Evolutionary conservation across 2,329 filamentous ascomycete genomes (phyloP).

Genomic region (Raffaelea albimanens): DNA sequence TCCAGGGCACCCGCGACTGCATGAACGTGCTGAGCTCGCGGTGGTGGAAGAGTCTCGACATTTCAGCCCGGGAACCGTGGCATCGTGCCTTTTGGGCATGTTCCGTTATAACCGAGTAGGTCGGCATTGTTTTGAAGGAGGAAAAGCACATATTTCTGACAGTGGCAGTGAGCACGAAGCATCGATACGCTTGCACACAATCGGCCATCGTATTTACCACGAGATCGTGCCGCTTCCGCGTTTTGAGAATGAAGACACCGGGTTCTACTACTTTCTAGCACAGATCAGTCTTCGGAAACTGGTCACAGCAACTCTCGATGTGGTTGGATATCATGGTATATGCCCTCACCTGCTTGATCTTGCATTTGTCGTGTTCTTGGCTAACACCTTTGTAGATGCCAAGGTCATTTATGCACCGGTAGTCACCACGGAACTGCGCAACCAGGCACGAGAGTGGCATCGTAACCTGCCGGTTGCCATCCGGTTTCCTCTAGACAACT

Average conservation of each 20-base stretch:
- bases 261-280: slow-evolving; percentile 12
- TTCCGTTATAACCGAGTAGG: slow-evolving; percentile 9
- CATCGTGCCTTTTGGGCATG: slow-evolving; percentile 11
- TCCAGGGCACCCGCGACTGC: slow-evolving; percentile 7
- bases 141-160: not conserved
- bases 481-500: slow-evolving; percentile 10
- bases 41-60: slow-evolving; percentile 5
- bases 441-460: slow-evolving; percentile 10
- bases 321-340: slow-evolving; percentile 9
- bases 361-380: not conserved
- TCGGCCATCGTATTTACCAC: slow-evolving; percentile 10
- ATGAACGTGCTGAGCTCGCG: slow-evolving; percentile 8
- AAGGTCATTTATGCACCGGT: slow-evolving; percentile 9
- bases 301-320: slow-evolving; percentile 7
- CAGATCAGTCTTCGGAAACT: slow-evolving; percentile 12
- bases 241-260: slow-evolving; percentile 11
- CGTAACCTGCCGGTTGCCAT: slow-evolving; percentile 9
- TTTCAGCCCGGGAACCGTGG: slow-evolving; percentile 6
- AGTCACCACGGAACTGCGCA: slow-evolving; percentile 8
- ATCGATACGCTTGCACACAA: slow-evolving; percentile 6
- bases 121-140: not conserved
- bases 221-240: slow-evolving; percentile 10
- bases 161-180: slow-evolving; percentile 8
- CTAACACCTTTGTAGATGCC: slow-evolving; percentile 1
- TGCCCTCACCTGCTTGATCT: not conserved